Conservation (phyloP, 257 asterid species). For the Anisodus acutangulus region DNA sequence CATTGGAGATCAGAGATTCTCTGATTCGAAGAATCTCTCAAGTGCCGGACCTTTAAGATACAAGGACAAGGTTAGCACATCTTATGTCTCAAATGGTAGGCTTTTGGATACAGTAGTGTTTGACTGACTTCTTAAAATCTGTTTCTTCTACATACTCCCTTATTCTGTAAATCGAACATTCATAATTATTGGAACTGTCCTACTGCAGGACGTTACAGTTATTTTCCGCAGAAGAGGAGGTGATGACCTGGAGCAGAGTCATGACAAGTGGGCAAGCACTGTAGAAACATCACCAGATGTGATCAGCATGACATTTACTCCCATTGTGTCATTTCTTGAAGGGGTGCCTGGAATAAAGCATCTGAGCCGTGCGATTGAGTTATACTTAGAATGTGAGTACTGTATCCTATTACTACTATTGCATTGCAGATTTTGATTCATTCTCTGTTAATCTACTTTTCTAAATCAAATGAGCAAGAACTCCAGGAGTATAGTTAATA, state of each 20-base stretch:
- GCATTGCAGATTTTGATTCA: constrained; percentile 9
- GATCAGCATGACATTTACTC: constrained; percentile 90
- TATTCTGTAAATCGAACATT: neutral
- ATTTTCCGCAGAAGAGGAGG: constrained; percentile 99
- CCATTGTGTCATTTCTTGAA: constrained; percentile 86
- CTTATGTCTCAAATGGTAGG: constrained; percentile 15
- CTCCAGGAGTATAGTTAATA: constrained; percentile 18
- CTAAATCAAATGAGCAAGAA: neutral
- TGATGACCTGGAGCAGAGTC: constrained; percentile 98
- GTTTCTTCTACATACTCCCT: neutral
- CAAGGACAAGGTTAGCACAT: constrained; percentile 90
- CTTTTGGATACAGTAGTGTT: constrained; percentile 17
- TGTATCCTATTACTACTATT: neutral
- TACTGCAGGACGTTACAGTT: constrained; percentile 92
- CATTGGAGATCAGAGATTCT: constrained; percentile 89
- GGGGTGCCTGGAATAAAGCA: constrained; percentile 85
- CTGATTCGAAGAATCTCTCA: constrained; percentile 70
- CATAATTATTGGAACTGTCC: constrained; percentile 27
- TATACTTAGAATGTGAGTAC: constrained; percentile 88
- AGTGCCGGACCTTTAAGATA: constrained; percentile 79
- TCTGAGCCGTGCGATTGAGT: constrained; percentile 87
- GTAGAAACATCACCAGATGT: constrained; percentile 96
- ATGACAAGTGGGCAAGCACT: constrained; percentile 83
- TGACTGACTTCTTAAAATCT: neutral
- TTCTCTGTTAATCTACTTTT: constrained; percentile 4